Conservation (phyloP, 305 asterid species). For the Striga hermonthica region DNA sequence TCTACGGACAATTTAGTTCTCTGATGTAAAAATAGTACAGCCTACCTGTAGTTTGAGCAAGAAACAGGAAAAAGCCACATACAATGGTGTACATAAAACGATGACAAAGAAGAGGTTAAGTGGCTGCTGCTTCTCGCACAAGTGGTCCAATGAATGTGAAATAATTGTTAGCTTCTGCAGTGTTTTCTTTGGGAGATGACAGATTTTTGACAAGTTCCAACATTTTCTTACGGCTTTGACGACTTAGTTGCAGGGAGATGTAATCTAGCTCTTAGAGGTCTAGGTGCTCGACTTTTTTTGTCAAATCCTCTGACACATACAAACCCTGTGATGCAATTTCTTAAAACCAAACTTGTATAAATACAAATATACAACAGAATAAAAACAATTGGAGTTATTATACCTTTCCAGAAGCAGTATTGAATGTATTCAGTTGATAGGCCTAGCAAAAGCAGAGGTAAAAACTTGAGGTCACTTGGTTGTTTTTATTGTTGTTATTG, state of each 20-base stretch:
- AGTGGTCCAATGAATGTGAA: constrained; percentile 40
- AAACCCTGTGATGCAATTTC: constrained; percentile 57
- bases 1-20: too few relatives aligned
- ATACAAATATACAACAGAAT: not conserved
- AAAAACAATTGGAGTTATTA: constrained; percentile 17
- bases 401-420: constrained; percentile 96
- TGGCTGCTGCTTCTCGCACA: constrained; percentile 31
- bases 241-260: constrained; percentile 65
- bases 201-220: constrained; percentile 32
- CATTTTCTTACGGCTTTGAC: constrained; percentile 36
- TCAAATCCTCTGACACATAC: constrained; percentile 95
- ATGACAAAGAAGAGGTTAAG: constrained; percentile 33
- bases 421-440: constrained; percentile 69
- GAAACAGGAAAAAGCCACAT: constrained; percentile 8
- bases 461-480: constrained; percentile 26
- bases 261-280: constrained; percentile 71
- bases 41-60: constrained; percentile 29
- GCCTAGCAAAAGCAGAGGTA: constrained; percentile 47
- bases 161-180: constrained; percentile 43
- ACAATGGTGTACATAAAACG: constrained; percentile 29
- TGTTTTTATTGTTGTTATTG: not conserved
- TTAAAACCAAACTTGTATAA: not conserved
- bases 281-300: constrained; percentile 60
- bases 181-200: constrained; percentile 28
- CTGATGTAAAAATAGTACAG: too few relatives aligned